These are phyloP conservation scores for Podospora australis DNA, from an alignment of 495 filamentous ascomycete genomes.

Conservation along the genomic window DNA sequence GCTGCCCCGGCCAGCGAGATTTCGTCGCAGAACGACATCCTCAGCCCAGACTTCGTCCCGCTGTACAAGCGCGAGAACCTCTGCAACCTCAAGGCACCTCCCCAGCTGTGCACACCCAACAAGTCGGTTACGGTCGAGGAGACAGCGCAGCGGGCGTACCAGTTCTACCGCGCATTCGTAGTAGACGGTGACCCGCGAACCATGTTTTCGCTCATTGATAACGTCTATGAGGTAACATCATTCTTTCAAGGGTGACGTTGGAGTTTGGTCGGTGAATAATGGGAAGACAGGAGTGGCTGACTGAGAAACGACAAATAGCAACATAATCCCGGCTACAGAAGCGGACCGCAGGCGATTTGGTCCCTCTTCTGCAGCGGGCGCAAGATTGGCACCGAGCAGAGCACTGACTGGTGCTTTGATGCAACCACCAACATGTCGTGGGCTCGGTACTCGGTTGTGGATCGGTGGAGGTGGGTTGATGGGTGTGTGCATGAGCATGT, in stretches of 20 bases:
- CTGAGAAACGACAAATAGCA: conserved; percentile 24
- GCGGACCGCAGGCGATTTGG: conserved; percentile 37
- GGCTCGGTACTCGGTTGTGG: conserved; percentile 36
- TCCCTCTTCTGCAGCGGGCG: conserved; percentile 36
- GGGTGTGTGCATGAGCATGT: conserved; percentile 46
- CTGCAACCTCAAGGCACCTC: conserved; percentile 34
- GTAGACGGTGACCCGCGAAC: conserved; percentile 40
- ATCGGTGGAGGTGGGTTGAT: conserved; percentile 40
- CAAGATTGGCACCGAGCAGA: conserved; percentile 33
- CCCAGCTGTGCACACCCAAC: conserved; percentile 35
- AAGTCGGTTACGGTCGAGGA: conserved; percentile 36
- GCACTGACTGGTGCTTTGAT: conserved; percentile 40
- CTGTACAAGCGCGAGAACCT: conserved; percentile 39
- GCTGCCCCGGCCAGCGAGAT: no score
- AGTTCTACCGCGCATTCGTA: conserved; percentile 45
- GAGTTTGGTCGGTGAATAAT: no score
- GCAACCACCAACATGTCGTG: conserved; percentile 44
- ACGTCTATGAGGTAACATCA: conserved; percentile 6
- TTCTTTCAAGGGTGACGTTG: background rate
- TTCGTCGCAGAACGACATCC: no score
- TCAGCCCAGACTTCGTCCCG: no score
- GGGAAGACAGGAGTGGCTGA: background rate
- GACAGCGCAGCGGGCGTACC: conserved; percentile 39
- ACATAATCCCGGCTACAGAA: conserved; percentile 38
- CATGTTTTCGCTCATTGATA: conserved; percentile 43